phyloP scores from a whole-genome alignment of 75 land plant species.

The Pinus taeda region DNA sequence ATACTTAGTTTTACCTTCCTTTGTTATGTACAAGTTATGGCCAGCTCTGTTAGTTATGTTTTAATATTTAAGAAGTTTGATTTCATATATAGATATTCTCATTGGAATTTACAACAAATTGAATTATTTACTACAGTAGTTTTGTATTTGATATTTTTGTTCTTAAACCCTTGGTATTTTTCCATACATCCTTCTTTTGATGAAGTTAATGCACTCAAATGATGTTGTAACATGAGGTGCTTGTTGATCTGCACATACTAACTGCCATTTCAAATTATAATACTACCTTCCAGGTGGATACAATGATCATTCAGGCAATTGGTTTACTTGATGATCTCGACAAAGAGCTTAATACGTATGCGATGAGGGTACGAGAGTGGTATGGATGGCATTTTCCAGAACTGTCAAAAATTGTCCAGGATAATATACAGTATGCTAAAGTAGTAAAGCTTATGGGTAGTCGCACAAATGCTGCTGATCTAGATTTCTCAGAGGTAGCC shows the following conservation, averaged over 20 bases:
- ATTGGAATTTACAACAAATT: neutral
- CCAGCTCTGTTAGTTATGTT: neutral
- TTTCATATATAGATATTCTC: neutral
- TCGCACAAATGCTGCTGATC: slow-evolving; percentile 72
- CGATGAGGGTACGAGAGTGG: slow-evolving; percentile 98
- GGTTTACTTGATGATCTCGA: slow-evolving; percentile 97
- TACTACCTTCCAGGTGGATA: slow-evolving; percentile 68
- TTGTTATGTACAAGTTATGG: neutral
- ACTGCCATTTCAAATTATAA: neutral
- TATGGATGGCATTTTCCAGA: slow-evolving; percentile 99
- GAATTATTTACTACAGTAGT: neutral
- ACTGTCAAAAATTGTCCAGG: slow-evolving; percentile 81
- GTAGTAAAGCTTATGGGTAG: slow-evolving; percentile 88
- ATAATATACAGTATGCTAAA: slow-evolving; percentile 90
- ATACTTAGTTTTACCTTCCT: neutral
- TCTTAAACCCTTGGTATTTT: neutral
- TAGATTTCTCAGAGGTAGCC: slow-evolving; percentile 92
- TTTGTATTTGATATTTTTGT: neutral
- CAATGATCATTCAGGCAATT: slow-evolving; percentile 98
- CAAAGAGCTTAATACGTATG: slow-evolving; percentile 93
- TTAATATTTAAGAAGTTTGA: neutral
- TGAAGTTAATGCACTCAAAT: neutral
- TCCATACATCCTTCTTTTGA: neutral
- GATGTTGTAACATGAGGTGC: neutral
- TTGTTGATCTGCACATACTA: neutral